phyloP scores from a whole-genome alignment of 1,139 yeast species.

The Kurtzmaniella natalensis region DNA sequence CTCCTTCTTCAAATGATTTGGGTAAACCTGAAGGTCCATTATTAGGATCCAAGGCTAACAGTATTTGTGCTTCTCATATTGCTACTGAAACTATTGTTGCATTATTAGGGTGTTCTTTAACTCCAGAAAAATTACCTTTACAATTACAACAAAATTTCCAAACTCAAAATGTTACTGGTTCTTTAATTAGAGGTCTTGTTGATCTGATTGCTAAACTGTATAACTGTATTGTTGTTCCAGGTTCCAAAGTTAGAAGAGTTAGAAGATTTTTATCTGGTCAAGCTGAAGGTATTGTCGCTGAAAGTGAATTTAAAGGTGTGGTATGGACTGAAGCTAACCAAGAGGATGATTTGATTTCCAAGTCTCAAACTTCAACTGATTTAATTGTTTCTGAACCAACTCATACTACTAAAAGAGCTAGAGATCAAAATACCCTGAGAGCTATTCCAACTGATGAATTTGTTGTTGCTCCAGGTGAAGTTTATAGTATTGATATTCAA shows the following conservation, averaged over 20 bases:
- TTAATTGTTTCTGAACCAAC: conserved; percentile 29
- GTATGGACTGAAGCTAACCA: conserved; percentile 86
- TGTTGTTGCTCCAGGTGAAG: conserved; percentile 74
- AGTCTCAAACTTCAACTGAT: conserved; percentile 32
- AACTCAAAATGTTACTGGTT: conserved; percentile 52
- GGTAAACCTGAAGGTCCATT: conserved; percentile 75
- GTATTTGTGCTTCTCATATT: conserved; percentile 80
- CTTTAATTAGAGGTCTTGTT: conserved; percentile 65
- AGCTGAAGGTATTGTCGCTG: conserved; percentile 86
- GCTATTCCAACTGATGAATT: conserved; percentile 79
- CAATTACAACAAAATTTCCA: conserved; percentile 27
- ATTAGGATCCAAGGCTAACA: conserved; percentile 83
- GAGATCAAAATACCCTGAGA: conserved; percentile 13
- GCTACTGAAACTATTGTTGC: conserved; percentile 81
- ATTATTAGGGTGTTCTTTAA: conserved; percentile 66
- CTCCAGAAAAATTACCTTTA: conserved; percentile 69
- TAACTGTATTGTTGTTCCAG: conserved; percentile 84
- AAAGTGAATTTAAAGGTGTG: conserved; percentile 88
- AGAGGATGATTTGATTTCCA: conserved; percentile 54
- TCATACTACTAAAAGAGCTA: conserved; percentile 26
- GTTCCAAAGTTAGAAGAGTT: conserved; percentile 85
- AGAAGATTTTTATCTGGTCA: conserved; percentile 96
- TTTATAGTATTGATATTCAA: conserved; percentile 75
- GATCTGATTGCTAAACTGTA: conserved; percentile 77
- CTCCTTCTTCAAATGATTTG: conserved; percentile 50